phyloP scores from a whole-genome alignment of 805 yeast species.

The Tetrapisispora taiwanensis region DNA sequence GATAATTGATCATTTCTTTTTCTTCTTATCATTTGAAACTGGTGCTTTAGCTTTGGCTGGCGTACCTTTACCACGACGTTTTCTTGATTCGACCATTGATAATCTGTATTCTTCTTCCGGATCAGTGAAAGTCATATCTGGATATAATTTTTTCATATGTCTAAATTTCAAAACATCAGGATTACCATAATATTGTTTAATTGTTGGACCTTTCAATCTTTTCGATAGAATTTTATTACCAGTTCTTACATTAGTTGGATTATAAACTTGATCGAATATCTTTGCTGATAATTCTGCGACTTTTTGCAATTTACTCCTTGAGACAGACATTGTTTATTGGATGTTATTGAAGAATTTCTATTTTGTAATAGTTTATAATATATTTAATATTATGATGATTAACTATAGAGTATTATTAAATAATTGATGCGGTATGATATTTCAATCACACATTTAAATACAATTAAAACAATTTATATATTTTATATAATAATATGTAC shows the following conservation, averaged over 20 bases:
- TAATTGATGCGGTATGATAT: too few relatives aligned
- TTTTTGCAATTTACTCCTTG: conserved; percentile 41
- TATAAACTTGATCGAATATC: conserved; percentile 61
- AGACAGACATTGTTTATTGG: conserved; percentile 23
- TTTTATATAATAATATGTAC: background rate
- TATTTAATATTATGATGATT: too few relatives aligned
- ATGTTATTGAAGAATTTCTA: background rate
- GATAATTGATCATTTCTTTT: conserved; percentile 7
- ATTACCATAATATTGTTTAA: conserved; percentile 66
- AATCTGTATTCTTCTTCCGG: conserved; percentile 64
- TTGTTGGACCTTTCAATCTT: conserved; percentile 63
- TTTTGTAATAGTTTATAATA: too few relatives aligned
- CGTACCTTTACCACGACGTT: conserved; percentile 83
- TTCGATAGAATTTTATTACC: conserved; percentile 62
- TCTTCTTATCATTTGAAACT: conserved; percentile 29
- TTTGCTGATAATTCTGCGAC: conserved; percentile 51
- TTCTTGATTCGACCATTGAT: conserved; percentile 51
- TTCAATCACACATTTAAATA: too few relatives aligned
- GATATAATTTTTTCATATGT: conserved; percentile 46
- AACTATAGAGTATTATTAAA: too few relatives aligned
- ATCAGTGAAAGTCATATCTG: conserved; percentile 43
- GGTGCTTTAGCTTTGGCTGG: conserved; percentile 58
- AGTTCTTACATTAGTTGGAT: conserved; percentile 55
- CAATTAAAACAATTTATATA: too few relatives aligned
- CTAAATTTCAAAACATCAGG: conserved; percentile 55